Percentiles rank a stretch among this genome's conserved stretches.
phyloP scores from a whole-genome alignment of 1,139 yeast genomes.

The Debaryomyces sp. region DNA sequence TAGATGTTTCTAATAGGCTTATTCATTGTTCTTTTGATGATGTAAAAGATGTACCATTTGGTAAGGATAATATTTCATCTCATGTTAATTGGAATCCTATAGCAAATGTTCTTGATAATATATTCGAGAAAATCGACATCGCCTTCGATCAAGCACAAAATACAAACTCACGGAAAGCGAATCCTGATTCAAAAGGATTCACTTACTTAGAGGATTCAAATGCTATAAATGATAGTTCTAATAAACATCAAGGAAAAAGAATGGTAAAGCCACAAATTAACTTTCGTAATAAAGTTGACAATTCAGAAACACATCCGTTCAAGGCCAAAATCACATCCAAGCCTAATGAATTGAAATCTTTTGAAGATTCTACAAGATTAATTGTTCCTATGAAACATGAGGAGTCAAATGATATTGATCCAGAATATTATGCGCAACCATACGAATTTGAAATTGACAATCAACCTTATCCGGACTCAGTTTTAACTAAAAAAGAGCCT shows the following conservation, averaged over 20 bases:
- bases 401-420: constrained; percentile 44
- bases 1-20: constrained; percentile 57
- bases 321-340: constrained; percentile 69
- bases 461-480: constrained; percentile 68
- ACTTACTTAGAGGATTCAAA: constrained; percentile 54
- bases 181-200: constrained; percentile 18
- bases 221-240: constrained; percentile 11
- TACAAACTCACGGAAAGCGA: constrained; percentile 13
- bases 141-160: constrained; percentile 49
- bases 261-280: constrained; percentile 72
- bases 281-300: constrained; percentile 66
- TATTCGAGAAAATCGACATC: constrained; percentile 73
- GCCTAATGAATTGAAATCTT: constrained; percentile 66
- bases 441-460: constrained; percentile 74
- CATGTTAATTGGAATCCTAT: constrained; percentile 62
- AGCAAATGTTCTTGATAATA: constrained; percentile 63
- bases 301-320: constrained; percentile 71
- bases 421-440: constrained; percentile 78
- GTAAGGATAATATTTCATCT: constrained; percentile 36
- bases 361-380: constrained; percentile 52
- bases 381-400: constrained; percentile 29
- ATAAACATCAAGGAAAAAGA: constrained; percentile 33
- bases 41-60: constrained; percentile 32
- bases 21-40: constrained; percentile 34
- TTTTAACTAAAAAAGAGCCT: constrained; percentile 52